These are phyloP conservation scores for Quercus ilex DNA, from an alignment of 306 rosid genomes.

Conservation along the genomic window DNA sequence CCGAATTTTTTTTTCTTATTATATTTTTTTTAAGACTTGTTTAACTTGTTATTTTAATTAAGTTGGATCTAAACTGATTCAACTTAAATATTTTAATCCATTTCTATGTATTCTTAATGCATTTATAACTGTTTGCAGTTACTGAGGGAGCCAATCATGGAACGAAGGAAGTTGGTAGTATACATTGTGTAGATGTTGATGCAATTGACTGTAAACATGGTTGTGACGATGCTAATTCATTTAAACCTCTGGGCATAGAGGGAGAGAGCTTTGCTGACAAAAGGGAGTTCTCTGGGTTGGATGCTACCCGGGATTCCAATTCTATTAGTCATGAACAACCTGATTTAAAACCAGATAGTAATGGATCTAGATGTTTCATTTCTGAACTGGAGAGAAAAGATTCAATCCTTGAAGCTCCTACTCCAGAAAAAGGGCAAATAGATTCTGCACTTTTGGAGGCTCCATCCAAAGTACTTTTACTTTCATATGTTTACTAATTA, in stretches of 20 bases:
- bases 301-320: conserved; percentile 26
- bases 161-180: conserved; percentile 29
- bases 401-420: conserved; percentile 28
- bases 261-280: conserved; percentile 26
- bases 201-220: conserved; percentile 28
- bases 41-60: conserved; percentile 4
- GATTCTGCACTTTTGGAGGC: conserved; percentile 40
- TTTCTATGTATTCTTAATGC: not conserved
- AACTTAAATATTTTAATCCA: not conserved
- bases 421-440: conserved; percentile 33
- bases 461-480: conserved; percentile 50
- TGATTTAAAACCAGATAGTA: conserved; percentile 21
- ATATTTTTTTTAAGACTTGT: conserved; percentile 1
- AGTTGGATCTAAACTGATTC: conserved; percentile 11
- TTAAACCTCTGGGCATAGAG: conserved; percentile 21
- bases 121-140: conserved; percentile 26
- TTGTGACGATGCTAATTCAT: conserved; percentile 31
- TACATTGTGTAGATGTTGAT: conserved; percentile 42
- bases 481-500: conserved; percentile 15
- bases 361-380: conserved; percentile 15
- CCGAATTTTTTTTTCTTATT: not conserved
- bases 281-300: conserved; percentile 27
- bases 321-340: conserved; percentile 27
- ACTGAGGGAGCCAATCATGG: conserved; percentile 29
- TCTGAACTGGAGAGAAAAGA: conserved; percentile 30